These are phyloP conservation scores for Yarrowia sp. DNA, from an alignment of 805 yeast species.

Conservation along the genomic window DNA sequence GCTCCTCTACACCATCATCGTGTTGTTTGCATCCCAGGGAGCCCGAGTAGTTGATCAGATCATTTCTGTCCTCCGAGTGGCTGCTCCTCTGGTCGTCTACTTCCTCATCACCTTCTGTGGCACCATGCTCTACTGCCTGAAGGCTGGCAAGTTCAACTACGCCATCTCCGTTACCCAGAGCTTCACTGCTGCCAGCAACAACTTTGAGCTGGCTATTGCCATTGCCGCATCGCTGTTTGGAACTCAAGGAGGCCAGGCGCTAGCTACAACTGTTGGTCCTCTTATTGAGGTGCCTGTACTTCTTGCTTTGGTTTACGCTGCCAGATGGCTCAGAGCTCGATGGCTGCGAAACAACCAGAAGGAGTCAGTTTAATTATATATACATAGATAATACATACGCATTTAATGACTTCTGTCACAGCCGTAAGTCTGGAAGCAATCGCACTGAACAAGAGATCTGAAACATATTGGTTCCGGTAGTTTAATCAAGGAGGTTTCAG, in stretches of 20 bases:
- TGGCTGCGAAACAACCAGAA: slow-evolving; percentile 4
- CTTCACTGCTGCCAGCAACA: slow-evolving; percentile 58
- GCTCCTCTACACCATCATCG: slow-evolving; percentile 51
- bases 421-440: no score
- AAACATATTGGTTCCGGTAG: no score
- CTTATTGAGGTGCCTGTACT: slow-evolving; percentile 58
- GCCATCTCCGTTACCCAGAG: slow-evolving; percentile 48
- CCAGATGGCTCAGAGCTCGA: slow-evolving; percentile 20
- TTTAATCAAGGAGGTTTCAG: no score
- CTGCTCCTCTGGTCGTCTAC: slow-evolving; percentile 50
- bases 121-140: slow-evolving; percentile 39
- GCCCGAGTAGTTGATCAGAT: slow-evolving; percentile 48
- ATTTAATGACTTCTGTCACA: no score
- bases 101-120: slow-evolving; percentile 51
- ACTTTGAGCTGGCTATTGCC: slow-evolving; percentile 57
- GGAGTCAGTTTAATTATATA: not conserved
- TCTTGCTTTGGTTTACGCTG: slow-evolving; percentile 33
- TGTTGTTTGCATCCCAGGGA: slow-evolving; percentile 53
- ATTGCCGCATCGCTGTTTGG: slow-evolving; percentile 55
- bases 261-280: slow-evolving; percentile 62
- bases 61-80: slow-evolving; percentile 50
- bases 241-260: slow-evolving; percentile 49
- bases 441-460: no score
- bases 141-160: slow-evolving; percentile 37
- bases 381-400: no score